phyloP scores from a whole-genome alignment of 1,284 basidiomycete species.

The Boletus semigastroideus region DNA sequence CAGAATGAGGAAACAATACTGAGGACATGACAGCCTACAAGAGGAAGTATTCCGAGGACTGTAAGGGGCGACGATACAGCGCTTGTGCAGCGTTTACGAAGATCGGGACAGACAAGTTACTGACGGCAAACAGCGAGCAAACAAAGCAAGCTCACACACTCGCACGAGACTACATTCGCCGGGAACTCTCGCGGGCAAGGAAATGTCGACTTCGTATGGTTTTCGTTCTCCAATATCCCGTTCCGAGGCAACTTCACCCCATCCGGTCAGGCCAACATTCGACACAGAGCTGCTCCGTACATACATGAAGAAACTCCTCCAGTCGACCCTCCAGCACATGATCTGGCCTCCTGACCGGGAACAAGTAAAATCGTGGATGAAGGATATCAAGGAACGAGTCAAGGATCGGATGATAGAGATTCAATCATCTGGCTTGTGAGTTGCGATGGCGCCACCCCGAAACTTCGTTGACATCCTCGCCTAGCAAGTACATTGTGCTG shows the following conservation, averaged over 20 bases:
- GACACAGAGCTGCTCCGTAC: constrained; percentile 68
- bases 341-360: constrained; percentile 72
- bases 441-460: constrained; percentile 14
- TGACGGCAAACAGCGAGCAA: constrained; percentile 26
- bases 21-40: constrained; percentile 33
- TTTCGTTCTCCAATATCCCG: constrained; percentile 36
- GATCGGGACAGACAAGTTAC: too few relatives aligned
- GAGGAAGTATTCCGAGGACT: not conserved
- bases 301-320: constrained; percentile 78
- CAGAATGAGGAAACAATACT: constrained; percentile 44
- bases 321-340: constrained; percentile 59
- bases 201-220: constrained; percentile 29
- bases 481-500: constrained; percentile 79
- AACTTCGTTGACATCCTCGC: constrained; percentile 19
- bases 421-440: constrained; percentile 76
- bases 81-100: not conserved
- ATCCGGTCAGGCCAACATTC: constrained; percentile 49
- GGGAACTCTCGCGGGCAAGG: not conserved
- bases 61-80: not conserved
- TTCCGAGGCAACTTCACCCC: constrained; percentile 34
- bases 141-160: constrained; percentile 13
- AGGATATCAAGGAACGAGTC: constrained; percentile 76
- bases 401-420: constrained; percentile 83
- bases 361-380: constrained; percentile 70
- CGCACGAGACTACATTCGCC: not conserved